Evolutionary conservation across 2,329 filamentous ascomycete species (phyloP).

Genomic region (Fusarium sp.): DNA sequence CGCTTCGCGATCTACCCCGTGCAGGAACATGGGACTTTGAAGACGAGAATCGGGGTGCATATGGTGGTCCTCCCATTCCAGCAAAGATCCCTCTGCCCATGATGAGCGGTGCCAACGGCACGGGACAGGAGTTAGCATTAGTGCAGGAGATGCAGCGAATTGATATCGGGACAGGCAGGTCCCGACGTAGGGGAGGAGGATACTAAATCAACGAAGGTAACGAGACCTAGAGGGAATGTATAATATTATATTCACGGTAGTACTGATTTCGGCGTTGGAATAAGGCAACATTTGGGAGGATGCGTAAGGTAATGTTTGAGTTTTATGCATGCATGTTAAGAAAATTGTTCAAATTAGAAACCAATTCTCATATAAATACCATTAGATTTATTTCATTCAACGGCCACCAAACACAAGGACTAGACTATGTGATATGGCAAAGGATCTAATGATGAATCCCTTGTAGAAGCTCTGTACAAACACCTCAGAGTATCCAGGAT

Average conservation of each 20-base stretch:
- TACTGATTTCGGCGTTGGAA: constrained; percentile 31
- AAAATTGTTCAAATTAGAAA: constrained; percentile 9
- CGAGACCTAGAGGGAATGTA: constrained; percentile 35
- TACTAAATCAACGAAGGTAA: constrained; percentile 45
- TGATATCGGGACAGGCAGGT: constrained; percentile 69
- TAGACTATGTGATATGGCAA: not conserved
- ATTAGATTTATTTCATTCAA: not conserved
- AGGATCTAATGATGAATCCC: not conserved
- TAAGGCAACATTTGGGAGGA: constrained; percentile 7
- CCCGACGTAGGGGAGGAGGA: constrained; percentile 58
- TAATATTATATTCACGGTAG: constrained; percentile 26
- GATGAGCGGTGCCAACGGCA: constrained; percentile 56
- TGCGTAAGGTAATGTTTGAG: constrained; percentile 18
- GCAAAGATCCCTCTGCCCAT: constrained; percentile 73
- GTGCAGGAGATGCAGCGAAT: constrained; percentile 76
- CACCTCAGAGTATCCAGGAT: not conserved
- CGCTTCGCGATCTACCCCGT: constrained; percentile 50
- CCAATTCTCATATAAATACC: constrained; percentile 4
- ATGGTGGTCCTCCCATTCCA: constrained; percentile 66
- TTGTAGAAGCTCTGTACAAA: not conserved
- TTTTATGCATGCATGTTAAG: constrained; percentile 1
- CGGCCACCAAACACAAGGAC: not conserved
- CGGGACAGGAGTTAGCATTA: constrained; percentile 63
- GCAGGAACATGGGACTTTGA: constrained; percentile 62
- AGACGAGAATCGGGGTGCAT: constrained; percentile 60